Evolutionary conservation across 768 basidiomycete species (phyloP).

Genomic region (Lentinula edodes): DNA sequence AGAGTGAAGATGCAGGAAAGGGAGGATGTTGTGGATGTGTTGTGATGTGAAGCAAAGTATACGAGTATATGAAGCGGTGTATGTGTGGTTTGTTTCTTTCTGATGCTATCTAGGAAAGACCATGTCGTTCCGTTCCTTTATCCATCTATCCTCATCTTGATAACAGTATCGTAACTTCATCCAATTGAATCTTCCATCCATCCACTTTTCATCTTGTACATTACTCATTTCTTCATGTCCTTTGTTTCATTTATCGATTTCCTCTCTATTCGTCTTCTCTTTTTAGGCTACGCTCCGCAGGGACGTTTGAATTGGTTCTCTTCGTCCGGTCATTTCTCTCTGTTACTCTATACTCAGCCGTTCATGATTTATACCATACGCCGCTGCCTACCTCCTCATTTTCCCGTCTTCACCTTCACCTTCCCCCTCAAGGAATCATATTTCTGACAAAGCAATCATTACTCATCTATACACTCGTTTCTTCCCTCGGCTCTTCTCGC

Average conservation of each 20-base stretch:
- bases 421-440: background rate
- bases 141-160: background rate
- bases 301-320: background rate
- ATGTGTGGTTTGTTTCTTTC: background rate
- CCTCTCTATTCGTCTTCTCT: background rate
- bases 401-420: background rate
- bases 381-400: background rate
- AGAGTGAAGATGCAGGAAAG: constrained; percentile 34
- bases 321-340: background rate
- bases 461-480: background rate
- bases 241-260: background rate
- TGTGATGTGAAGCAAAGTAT: constrained; percentile 59
- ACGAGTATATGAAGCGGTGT: background rate
- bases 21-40: constrained; percentile 79
- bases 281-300: background rate
- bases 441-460: background rate
- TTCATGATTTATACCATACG: background rate
- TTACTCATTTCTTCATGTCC: background rate
- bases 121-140: background rate
- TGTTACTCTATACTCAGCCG: background rate
- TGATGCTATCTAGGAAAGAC: background rate
- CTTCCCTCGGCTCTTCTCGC: background rate
- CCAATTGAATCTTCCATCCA: background rate
- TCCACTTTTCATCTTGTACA: background rate
- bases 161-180: background rate